These are phyloP conservation scores for Quercus tomentella DNA, from an alignment of 331 rosid species.

Conservation along the genomic window DNA sequence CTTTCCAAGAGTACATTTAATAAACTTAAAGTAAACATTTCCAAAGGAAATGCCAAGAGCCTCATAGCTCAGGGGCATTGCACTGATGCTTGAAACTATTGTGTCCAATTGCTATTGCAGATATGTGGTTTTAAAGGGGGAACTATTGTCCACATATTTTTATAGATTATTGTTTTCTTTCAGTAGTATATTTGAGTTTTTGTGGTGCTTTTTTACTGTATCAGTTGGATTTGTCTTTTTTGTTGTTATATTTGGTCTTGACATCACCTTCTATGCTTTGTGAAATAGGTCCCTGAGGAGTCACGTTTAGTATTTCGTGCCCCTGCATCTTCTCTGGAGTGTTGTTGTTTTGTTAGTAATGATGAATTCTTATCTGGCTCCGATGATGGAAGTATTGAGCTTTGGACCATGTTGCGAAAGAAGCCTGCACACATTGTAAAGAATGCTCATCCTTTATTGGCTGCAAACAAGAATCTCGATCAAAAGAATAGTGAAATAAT, in stretches of 20 bases:
- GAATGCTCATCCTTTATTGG: conserved; percentile 66
- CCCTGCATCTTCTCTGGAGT: conserved; percentile 81
- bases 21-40: neutral
- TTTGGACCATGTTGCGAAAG: conserved; percentile 68
- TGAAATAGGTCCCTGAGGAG: conserved; percentile 84
- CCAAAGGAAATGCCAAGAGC: neutral
- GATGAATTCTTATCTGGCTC: conserved; percentile 88
- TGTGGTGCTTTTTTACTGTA: neutral
- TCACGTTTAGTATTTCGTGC: conserved; percentile 88
- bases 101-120: neutral
- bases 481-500: conserved; percentile 40
- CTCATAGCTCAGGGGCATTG: too few relatives aligned
- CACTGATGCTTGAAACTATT: too few relatives aligned
- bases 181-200: neutral
- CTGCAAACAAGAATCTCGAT: conserved; percentile 32
- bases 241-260: neutral
- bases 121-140: neutral
- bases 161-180: neutral
- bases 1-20: neutral
- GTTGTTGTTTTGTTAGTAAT: conserved; percentile 77
- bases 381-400: conserved; percentile 86
- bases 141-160: neutral
- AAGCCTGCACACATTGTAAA: conserved; percentile 71
- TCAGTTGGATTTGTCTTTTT: neutral
- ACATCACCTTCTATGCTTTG: conserved; percentile 12